These are phyloP conservation scores for Aureobasidium namibiae DNA, from an alignment of 2,329 filamentous ascomycete species.

Conservation along the genomic window DNA sequence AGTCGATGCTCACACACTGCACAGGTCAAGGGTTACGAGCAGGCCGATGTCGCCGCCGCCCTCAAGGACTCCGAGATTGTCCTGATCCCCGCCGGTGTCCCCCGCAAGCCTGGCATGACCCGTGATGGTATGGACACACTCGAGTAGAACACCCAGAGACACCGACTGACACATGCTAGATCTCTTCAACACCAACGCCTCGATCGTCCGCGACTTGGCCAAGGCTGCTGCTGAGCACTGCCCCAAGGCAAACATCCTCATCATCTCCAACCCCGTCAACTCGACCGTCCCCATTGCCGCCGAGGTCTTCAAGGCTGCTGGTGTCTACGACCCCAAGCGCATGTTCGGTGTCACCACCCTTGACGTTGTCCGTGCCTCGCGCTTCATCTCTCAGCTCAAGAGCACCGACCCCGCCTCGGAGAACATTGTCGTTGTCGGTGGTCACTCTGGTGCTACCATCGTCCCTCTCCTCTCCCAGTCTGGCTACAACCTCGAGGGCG, in stretches of 20 bases:
- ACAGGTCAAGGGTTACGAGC: slow-evolving; percentile 78
- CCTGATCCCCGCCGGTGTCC: slow-evolving; percentile 95
- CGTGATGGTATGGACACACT: slow-evolving; percentile 60
- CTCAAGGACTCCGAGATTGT: slow-evolving; percentile 88
- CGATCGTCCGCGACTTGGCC: slow-evolving; percentile 96
- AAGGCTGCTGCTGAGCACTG: slow-evolving; percentile 84
- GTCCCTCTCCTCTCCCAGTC: slow-evolving; percentile 96
- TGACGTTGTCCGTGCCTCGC: slow-evolving; percentile 92
- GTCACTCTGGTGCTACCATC: slow-evolving; percentile 97
- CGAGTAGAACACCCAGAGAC: background rate
- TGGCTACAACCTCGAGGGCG: slow-evolving; percentile 74
- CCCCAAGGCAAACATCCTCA: slow-evolving; percentile 88
- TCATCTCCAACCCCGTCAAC: slow-evolving; percentile 99
- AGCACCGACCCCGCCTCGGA: slow-evolving; percentile 80
- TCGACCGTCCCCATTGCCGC: slow-evolving; percentile 96
- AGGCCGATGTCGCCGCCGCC: slow-evolving; percentile 63
- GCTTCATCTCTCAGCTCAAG: slow-evolving; percentile 96
- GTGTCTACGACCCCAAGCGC: slow-evolving; percentile 98
- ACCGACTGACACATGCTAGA: slow-evolving; percentile 42
- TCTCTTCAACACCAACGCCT: slow-evolving; percentile 99
- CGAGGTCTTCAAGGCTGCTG: slow-evolving; percentile 90
- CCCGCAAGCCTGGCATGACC: slow-evolving; percentile 99
- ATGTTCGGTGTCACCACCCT: slow-evolving; percentile 99
- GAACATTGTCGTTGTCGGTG: slow-evolving; percentile 92
- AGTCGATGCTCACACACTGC: background rate